Evolutionary conservation across 2,329 filamentous ascomycete genomes (phyloP).

Genomic region (Blastomyces emzantsi): DNA sequence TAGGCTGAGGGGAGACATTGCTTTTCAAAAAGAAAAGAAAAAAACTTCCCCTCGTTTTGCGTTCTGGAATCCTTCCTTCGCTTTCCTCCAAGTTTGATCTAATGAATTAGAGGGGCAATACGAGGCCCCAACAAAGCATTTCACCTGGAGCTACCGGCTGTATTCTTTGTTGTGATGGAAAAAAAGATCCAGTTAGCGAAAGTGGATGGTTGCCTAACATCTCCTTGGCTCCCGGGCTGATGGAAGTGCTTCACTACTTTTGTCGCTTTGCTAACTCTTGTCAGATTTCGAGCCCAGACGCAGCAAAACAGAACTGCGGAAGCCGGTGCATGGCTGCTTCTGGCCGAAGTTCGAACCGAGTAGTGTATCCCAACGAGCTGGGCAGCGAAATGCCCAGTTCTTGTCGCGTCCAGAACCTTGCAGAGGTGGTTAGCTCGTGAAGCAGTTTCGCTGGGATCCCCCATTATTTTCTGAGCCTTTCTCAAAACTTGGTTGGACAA

Average conservation of each 20-base stretch:
- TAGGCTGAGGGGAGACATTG: constrained; percentile 4
- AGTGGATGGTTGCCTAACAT: background rate
- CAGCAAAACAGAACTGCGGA: background rate
- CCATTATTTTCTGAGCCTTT: background rate
- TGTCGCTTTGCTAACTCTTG: background rate
- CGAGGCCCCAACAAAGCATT: background rate
- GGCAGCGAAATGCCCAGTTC: background rate
- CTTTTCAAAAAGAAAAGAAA: too few relatives aligned
- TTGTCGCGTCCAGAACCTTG: background rate
- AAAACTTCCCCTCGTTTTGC: background rate
- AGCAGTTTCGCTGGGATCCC: background rate
- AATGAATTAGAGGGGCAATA: background rate
- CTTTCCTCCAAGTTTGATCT: background rate
- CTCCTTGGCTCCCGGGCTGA: background rate
- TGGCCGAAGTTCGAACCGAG: background rate
- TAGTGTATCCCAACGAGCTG: background rate
- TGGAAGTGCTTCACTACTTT: background rate
- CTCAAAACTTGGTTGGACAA: background rate
- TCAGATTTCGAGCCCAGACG: too few relatives aligned
- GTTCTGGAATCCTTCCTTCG: background rate
- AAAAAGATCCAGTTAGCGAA: background rate
- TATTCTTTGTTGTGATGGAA: too few relatives aligned
- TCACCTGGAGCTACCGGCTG: too few relatives aligned
- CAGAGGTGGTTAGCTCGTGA: background rate
- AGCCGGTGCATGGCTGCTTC: background rate